Conservation (phyloP, 2,329 filamentous ascomycete species). For the Talaromyces pinophilus region DNA sequence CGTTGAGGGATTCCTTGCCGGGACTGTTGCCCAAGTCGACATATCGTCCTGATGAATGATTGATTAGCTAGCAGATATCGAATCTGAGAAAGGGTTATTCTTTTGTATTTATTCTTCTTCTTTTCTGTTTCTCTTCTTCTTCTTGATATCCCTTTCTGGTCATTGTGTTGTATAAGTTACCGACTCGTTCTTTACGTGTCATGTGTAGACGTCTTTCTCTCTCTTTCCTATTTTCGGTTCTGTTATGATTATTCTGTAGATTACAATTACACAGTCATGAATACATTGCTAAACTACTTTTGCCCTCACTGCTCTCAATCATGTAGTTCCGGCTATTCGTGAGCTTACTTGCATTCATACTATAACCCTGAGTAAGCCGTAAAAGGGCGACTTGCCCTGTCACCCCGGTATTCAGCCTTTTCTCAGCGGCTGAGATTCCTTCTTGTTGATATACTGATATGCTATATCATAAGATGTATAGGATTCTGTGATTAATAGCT, state of each 20-base stretch:
- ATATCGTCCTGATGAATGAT: constrained; percentile 10
- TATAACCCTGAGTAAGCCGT: background rate
- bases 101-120: constrained; percentile 1
- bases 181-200: background rate
- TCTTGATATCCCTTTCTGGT: background rate
- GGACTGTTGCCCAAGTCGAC: constrained; percentile 13
- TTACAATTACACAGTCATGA: background rate
- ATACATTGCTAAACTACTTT: background rate
- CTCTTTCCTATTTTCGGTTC: background rate
- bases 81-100: background rate
- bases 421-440: background rate
- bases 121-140: background rate
- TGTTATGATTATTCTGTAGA: background rate
- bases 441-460: background rate
- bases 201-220: background rate
- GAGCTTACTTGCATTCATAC: background rate
- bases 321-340: background rate
- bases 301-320: background rate
- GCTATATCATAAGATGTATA: background rate
- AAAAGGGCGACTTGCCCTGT: background rate
- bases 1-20: constrained; percentile 12
- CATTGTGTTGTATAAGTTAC: background rate
- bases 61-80: background rate
- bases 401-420: background rate
- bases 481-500: background rate